Conservation (phyloP, 2,329 filamentous ascomycete species). For the Aaosphaeria arxii region DNA sequence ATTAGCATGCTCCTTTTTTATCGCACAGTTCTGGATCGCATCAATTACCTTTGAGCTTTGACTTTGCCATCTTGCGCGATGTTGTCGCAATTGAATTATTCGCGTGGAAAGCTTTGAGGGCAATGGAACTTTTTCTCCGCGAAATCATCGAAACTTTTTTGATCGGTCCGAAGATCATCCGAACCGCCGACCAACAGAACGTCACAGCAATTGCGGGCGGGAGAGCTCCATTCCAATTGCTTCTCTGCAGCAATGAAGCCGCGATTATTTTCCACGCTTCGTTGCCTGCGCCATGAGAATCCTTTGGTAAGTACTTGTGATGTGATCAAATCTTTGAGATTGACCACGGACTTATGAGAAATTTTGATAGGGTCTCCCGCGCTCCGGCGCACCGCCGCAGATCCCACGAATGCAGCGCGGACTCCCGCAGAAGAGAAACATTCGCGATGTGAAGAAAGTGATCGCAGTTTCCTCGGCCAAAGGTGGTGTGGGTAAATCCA, state of each 20-base stretch:
- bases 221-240: too few relatives aligned
- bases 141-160: too few relatives aligned
- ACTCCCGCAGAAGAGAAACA: constrained; percentile 75
- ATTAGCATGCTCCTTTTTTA: not conserved
- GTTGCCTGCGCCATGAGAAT: constrained; percentile 71
- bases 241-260: constrained; percentile 31
- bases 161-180: too few relatives aligned
- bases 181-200: too few relatives aligned
- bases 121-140: too few relatives aligned
- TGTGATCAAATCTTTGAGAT: not conserved
- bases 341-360: not conserved
- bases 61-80: not conserved
- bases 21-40: too few relatives aligned
- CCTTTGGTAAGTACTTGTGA: constrained; percentile 61
- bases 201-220: too few relatives aligned
- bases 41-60: constrained; percentile 24
- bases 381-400: constrained; percentile 62
- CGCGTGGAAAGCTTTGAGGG: too few relatives aligned
- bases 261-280: constrained; percentile 54
- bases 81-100: too few relatives aligned
- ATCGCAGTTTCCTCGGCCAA: constrained; percentile 97
- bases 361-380: constrained; percentile 70
- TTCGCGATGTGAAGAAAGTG: constrained; percentile 84
- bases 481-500: constrained; percentile 97
- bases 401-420: constrained; percentile 76